phyloP scores from a whole-genome alignment of 352 stramenopile species.

The Phytophthora ramorum region DNA sequence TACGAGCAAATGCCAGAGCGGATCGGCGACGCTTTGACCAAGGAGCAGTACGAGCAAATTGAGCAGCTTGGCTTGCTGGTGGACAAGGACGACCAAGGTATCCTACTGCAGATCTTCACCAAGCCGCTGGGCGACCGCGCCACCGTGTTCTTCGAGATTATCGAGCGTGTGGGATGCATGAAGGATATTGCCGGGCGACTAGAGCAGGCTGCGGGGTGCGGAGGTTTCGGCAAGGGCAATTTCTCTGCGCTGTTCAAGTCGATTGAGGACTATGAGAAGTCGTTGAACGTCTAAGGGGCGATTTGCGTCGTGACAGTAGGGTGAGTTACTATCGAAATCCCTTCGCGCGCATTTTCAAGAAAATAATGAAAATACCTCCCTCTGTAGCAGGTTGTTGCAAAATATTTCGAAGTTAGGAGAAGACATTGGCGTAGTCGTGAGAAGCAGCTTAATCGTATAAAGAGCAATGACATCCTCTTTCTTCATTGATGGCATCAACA shows the following conservation, averaged over 20 bases:
- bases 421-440: too few species aligned
- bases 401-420: too few species aligned
- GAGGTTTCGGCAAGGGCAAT: constrained; percentile 94
- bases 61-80: constrained; percentile 94
- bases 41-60: constrained; percentile 91
- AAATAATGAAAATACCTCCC: too few species aligned
- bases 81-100: constrained; percentile 95
- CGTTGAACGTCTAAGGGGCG: constrained; percentile 68
- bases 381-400: too few species aligned
- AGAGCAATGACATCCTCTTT: too few species aligned
- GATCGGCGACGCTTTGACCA: constrained; percentile 82
- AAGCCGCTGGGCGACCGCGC: constrained; percentile 87
- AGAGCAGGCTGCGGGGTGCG: constrained; percentile 81
- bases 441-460: too few species aligned
- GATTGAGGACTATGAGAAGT: constrained; percentile 92
- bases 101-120: constrained; percentile 94
- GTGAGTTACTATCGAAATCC: too few species aligned
- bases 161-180: constrained; percentile 93
- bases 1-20: constrained; percentile 90
- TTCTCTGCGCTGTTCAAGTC: constrained; percentile 94
- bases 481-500: too few species aligned
- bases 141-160: constrained; percentile 94
- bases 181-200: constrained; percentile 68
- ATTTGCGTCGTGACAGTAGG: not conserved
- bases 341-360: too few species aligned